Evolutionary conservation across 768 basidiomycete genomes (phyloP), one percentile per base, ranked within the genome.

Genomic region (Agaricus subrufescens): DNA sequence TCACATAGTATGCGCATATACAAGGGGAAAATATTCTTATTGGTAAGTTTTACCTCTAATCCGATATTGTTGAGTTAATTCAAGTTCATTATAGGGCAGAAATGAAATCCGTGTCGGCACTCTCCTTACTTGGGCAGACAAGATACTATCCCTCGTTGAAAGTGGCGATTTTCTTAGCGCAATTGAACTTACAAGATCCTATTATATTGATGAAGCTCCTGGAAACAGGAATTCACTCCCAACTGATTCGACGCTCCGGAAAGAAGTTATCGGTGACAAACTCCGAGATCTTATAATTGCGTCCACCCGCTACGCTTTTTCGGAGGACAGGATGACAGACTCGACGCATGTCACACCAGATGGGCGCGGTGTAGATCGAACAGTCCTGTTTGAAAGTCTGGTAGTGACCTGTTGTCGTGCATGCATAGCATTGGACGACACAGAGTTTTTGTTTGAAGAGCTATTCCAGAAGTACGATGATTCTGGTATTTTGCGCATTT

Each of bases 101-200:
- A 75, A 85, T 54, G 81, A 82, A 47, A 60, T 98, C 1, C 78
- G 81, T 65, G 93, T 89, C 2, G 97, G 94, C 27, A 91, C 89
- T 2, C 75, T 98, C 23, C 74, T 94, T 30, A 92, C 93, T 1
- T 99, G 97, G 97, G 93, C 96, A 4, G 97, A 99, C 67, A 85
- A 88, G 44, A 86, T 98, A 25, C 74, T 99, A 44, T 77, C 83
- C 0, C 81, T 87, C 46, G 94, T 98, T 27, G 81, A 92, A 64
- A 77, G 79, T 9, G 94, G 94, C 12, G 86, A 98, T 65, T 96
- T 98, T 66, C 76, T 98, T 44, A 82, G 79, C 47, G 96, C 97
- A 2, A 96, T 98, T 59, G 87, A 95, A 52, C 75, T 95, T 25
- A 81, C 91, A 0, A 81, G 89, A 26, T 76, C 83, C 0, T 99